Evolutionary conservation across 2,329 filamentous ascomycete genomes (phyloP), one percentile per base, ranked within the genome.

Genomic region (Pyrenochaeta sp.): DNA sequence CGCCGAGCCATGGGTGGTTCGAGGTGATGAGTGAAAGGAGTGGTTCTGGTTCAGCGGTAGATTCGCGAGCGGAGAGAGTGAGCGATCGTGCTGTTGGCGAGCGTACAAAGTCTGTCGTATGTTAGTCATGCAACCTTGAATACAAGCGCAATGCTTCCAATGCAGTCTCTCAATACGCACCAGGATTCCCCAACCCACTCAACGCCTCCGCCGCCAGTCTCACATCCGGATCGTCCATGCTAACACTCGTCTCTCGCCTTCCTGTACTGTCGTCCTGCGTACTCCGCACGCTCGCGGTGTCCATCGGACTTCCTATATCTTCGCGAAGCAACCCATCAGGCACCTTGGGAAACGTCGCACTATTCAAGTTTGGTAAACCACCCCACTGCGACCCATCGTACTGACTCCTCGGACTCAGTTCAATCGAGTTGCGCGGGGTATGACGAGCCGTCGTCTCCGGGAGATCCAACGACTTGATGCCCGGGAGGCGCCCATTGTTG

Each of bases 21-120:
- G 92, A 93, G 0, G 93, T 96, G 24, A 98, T 85, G 1, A 98
- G 86, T 5, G 92, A 91, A 3, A 98, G 82, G 5, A 97, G 83
- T 0, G 93, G 95, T 76, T 97, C 93, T 5, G 88, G 84, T 40
- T 90, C 85, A 13, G 82, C 78, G 1, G 82, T 58, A 15, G 69
- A 52, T 43, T 77, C 59, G 78, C 67, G 79, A 3, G 71, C 62
- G 44, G 72, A 69, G 47, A 77, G 62, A 15, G 67, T 70, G 19
- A 70, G 42, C 56, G 71, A 75, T 58, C 69, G 71, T 60, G 68
- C 61, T 2, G 74, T 72, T 27, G 79, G 77, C 2, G 78, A 80
- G 37, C 78, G 78, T 19, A 74, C 75, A 54, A 80, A 81, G 64
- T 80, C 80, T 82, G 63, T 6, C n/a, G 22, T 8, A n/a, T 5